Conservation (phyloP, 345 rosid genomes). For the Aquilaria yunnanensis region DNA sequence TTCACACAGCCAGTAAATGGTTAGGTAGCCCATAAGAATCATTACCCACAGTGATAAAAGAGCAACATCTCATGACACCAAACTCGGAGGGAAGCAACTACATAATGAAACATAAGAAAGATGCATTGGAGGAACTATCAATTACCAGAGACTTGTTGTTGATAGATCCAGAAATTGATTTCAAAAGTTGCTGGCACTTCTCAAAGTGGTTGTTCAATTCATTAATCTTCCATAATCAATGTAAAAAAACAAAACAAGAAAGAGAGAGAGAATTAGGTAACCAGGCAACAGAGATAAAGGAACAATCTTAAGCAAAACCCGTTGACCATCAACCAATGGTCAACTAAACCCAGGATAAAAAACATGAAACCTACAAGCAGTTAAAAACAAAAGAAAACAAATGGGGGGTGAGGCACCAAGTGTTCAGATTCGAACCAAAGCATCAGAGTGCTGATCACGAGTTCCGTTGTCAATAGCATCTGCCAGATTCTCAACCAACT, state of each 20-base stretch:
- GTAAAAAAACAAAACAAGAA: not conserved
- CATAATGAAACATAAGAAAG: not conserved
- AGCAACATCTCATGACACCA: not conserved
- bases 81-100: not conserved
- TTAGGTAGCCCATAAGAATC: not conserved
- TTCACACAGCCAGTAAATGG: not conserved
- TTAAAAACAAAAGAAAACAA: not conserved
- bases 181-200: constrained; percentile 84
- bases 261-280: not conserved
- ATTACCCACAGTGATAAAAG: not conserved
- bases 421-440: constrained; percentile 38
- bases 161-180: constrained; percentile 66
- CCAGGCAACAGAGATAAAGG: not conserved
- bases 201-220: constrained; percentile 80
- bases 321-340: not conserved
- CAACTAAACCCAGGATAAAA: not conserved
- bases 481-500: constrained; percentile 68
- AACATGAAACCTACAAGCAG: not conserved
- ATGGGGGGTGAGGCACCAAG: no score
- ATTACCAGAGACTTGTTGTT: constrained; percentile 60
- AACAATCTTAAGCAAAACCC: not conserved
- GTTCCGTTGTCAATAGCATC: constrained; percentile 68
- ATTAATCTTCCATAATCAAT: constrained; percentile 32
- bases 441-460: constrained; percentile 77
- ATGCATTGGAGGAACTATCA: not conserved